Base-by-base conservation (phyloP, 192 early-diverging fungal genomes). In the Coemansia interrupta region DNA sequence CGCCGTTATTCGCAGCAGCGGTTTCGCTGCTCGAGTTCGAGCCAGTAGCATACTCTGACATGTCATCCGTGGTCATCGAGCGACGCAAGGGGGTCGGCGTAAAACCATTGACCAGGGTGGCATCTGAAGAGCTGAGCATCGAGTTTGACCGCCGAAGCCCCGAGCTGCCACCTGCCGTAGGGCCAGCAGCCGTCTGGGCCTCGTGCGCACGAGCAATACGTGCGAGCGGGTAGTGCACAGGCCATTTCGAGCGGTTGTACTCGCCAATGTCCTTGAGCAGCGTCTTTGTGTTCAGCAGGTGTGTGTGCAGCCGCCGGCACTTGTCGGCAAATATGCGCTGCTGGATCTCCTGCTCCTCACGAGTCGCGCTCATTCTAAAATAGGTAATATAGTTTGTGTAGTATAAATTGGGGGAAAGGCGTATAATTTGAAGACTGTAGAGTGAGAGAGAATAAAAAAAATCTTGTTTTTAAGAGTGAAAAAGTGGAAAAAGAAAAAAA, bases 261-360 rank as follows among this genome's bases (percentile, higher is more conserved):
- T 89, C 83, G 39, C 78, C 75, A 23, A 95, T 80, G 51, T 90
- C 88, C 4, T 82, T 72, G 48, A 93, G 82, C 24, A 93, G 56
- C 18, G 71, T 36, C 58, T 80, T 83, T 24, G 90, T 87, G 64
- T 71, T 77, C 19, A 67, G 54, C 50, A 96, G 85, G 65, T 90
- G 77, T 19, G 68, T 79, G 43, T 88, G 84, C 43, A 96, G 78
- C 26, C 83, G 74, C 23, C 80, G 83, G 61, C 88, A 86, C 61
- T 86, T 89, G 58, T 91, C 85, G 3, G 85, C 84, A 76, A 88
- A 96, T 40, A 86, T 61, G 30, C 82, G 85, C 63, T 90, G 85
- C 53, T 86, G 83, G 18, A 63, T 52, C 41, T 63, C 51, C 28
- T 77, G 68, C 13, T 71, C 68, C 55, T 65, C 28, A 36, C 55